These are phyloP conservation scores for Rhodotorula sp. DNA, from an alignment of 1,284 basidiomycete genomes.

Conservation along the genomic window DNA sequence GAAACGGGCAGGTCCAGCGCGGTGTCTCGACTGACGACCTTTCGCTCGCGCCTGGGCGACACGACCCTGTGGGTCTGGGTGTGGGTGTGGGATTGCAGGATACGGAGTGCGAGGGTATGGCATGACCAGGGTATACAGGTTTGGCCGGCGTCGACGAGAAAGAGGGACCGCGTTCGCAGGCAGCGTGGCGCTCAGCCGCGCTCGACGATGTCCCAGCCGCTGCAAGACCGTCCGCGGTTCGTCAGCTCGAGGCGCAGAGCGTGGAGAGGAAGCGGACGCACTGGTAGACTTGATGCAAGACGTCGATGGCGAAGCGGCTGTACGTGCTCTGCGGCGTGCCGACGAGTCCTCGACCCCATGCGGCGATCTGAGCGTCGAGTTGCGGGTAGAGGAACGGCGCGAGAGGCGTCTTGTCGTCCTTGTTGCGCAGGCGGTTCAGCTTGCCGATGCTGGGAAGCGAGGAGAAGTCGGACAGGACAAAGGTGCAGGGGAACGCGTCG, in stretches of 20 bases:
- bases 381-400: slow-evolving; percentile 60
- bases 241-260: not conserved
- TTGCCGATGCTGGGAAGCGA: slow-evolving; percentile 39
- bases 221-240: not conserved
- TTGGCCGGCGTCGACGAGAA: not conserved
- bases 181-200: slow-evolving; percentile 10
- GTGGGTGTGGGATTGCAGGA: not conserved
- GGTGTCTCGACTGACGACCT: not conserved
- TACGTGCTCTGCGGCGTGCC: slow-evolving; percentile 72
- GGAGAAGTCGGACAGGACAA: slow-evolving; percentile 61
- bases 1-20: not conserved
- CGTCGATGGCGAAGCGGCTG: slow-evolving; percentile 63
- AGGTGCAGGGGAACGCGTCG: slow-evolving; percentile 66
- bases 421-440: slow-evolving; percentile 55
- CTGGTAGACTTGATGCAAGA: slow-evolving; percentile 63
- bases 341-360: slow-evolving; percentile 58
- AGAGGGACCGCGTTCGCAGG: not conserved
- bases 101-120: not conserved
- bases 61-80: no score
- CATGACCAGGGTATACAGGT: no score
- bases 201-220: slow-evolving; percentile 37
- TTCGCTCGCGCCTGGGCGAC: no score
- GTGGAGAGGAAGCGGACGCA: not conserved
- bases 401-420: slow-evolving; percentile 58
- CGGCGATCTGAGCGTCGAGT: slow-evolving; percentile 66